Conservation (phyloP, 1,284 basidiomycete genomes). For the Grifola frondosa region DNA sequence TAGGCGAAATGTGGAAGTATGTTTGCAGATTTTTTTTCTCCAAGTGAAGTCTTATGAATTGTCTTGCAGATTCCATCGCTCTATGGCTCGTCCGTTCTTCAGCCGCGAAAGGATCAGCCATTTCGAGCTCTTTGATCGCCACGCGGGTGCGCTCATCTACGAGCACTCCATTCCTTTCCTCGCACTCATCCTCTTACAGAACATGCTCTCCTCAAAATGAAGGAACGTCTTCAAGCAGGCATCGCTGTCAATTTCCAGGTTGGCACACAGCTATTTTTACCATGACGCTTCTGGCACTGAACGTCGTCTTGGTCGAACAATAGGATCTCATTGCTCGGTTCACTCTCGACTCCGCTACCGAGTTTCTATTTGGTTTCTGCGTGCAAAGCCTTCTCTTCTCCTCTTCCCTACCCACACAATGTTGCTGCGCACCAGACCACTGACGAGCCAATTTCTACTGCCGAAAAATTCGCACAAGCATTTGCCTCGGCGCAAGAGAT, state of each 20-base stretch:
- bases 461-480: constrained; percentile 52
- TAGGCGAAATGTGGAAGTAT: constrained; percentile 44
- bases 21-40: not conserved
- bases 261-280: not conserved
- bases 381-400: constrained; percentile 54
- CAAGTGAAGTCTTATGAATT: not conserved
- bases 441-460: constrained; percentile 8
- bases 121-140: constrained; percentile 47
- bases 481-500: constrained; percentile 63
- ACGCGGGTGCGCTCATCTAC: constrained; percentile 28
- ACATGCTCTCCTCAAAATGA: constrained; percentile 33
- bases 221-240: constrained; percentile 32
- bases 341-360: constrained; percentile 67
- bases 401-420: constrained; percentile 50
- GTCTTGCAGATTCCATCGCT: constrained; percentile 39
- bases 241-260: constrained; percentile 46
- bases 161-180: constrained; percentile 1
- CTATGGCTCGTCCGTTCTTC: constrained; percentile 40
- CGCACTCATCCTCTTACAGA: constrained; percentile 16
- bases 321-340: constrained; percentile 71
- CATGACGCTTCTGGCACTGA: not conserved
- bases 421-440: constrained; percentile 4
- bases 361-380: constrained; percentile 66
- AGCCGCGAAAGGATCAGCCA: constrained; percentile 37
- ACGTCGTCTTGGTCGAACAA: not conserved